Evolutionary conservation across 1,284 basidiomycete species (phyloP), one percentile per base, ranked within the genome.

Genomic region (Naganishia cerealis): DNA sequence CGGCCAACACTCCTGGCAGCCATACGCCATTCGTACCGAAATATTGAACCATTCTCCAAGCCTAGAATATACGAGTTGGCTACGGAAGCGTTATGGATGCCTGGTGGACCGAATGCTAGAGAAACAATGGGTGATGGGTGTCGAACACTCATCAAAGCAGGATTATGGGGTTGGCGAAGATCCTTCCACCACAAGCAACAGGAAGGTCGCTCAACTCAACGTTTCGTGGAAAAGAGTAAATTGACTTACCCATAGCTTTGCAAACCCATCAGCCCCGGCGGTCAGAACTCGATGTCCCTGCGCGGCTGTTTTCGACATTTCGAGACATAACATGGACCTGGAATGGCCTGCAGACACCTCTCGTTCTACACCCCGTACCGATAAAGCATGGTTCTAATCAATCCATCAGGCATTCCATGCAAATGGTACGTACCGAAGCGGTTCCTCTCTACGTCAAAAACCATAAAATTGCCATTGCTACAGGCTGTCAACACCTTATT

Each of bases 401-500:
- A 56, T 48, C 38, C 71, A 21, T 52, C 38, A 57, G 56, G 70
- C 59, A 57, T 67, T 58, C 57, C 46, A 67, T 48, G 48, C 38
- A 70, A 69, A 63, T 48, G 24, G 66, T 66, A 77, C 82, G 67
- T 74, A 92, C 90, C 90, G 71, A 87, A 87, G 79, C 90, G 92
- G 54, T 84, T 81, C 77, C 87, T 90, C 72, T 87, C 86, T 26
- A 92, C 75, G 77, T 93, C 91, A 87, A 91, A 93, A 81, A 92
- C 85, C 63, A 92, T 87, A 52, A 93, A 84, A 72, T 92, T 91
- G 0, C 91, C 91, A 72, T 90, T 91, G 9, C 88, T 84, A 4
- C 89, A 89, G 70, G 90, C 91, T 0, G 91, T 92, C 42, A 92
- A 79, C 65, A 94, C 86, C 80, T 92, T 93, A 76, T 86, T 87